Evolutionary conservation across 768 basidiomycete species (phyloP).

Genomic region (Neoboletus brunneissimus): DNA sequence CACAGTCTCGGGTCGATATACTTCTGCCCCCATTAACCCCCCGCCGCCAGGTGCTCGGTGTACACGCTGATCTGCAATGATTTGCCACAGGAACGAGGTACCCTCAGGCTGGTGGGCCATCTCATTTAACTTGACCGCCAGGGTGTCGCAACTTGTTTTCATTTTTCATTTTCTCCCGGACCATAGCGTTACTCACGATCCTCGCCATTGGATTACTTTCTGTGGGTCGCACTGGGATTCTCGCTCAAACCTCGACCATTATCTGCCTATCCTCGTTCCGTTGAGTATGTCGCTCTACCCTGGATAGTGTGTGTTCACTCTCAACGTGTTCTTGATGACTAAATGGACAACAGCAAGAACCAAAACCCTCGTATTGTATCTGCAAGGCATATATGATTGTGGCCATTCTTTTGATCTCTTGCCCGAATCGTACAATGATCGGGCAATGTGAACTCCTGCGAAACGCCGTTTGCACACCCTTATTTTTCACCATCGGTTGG

Average conservation of each 20-base stretch:
- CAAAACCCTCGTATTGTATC: background rate
- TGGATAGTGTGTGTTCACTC: background rate
- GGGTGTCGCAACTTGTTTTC: too few relatives aligned
- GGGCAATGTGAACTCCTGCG: constrained; percentile 23
- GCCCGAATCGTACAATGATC: constrained; percentile 45
- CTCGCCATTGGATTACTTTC: background rate
- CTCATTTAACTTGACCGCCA: too few relatives aligned
- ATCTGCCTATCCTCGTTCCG: background rate
- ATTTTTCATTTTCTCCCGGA: too few relatives aligned
- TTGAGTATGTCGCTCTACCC: too few relatives aligned
- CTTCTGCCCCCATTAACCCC: too few relatives aligned
- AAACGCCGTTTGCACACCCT: background rate
- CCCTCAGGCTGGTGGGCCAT: too few relatives aligned
- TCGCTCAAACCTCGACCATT: background rate
- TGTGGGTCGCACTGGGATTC: background rate
- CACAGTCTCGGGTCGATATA: too few relatives aligned
- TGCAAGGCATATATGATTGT: background rate
- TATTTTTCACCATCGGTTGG: constrained; percentile 40
- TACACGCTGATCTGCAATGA: too few relatives aligned
- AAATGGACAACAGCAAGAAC: background rate
- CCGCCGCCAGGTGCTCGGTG: too few relatives aligned
- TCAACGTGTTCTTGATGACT: background rate
- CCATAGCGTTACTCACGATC: background rate
- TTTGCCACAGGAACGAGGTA: too few relatives aligned
- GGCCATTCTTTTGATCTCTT: constrained; percentile 15